Evolutionary conservation across 2,329 filamentous ascomycete species (phyloP).

Genomic region (Blastomyces parvus): DNA sequence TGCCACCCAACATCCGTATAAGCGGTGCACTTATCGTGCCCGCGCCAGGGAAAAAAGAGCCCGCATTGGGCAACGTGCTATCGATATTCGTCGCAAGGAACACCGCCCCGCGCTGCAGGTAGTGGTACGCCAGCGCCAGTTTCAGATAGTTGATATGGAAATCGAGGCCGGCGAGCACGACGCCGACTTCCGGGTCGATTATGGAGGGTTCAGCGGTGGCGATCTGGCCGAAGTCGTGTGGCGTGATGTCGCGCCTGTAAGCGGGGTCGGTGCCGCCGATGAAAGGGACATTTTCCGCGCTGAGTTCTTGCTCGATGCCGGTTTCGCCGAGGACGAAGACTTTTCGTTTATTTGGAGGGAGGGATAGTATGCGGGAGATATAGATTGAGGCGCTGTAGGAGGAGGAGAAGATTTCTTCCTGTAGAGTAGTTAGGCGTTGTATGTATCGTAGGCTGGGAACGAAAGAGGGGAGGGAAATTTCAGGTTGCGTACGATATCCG

Average conservation of each 20-base stretch:
- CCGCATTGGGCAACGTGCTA: constrained; percentile 72
- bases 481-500: constrained; percentile 45
- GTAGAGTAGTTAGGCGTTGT: constrained; percentile 6
- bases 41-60: constrained; percentile 82
- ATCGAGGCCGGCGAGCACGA: constrained; percentile 83
- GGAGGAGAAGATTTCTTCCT: constrained; percentile 92
- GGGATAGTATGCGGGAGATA: constrained; percentile 81
- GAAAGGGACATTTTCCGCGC: constrained; percentile 65
- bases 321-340: constrained; percentile 89
- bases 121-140: constrained; percentile 72
- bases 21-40: constrained; percentile 73
- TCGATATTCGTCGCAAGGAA: constrained; percentile 94
- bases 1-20: constrained; percentile 55
- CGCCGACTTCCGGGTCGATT: constrained; percentile 78
- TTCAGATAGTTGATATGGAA: constrained; percentile 96
- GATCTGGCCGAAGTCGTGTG: constrained; percentile 69
- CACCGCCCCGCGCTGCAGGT: constrained; percentile 65
- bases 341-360: constrained; percentile 72
- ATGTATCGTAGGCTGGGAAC: not conserved
- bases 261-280: constrained; percentile 78
- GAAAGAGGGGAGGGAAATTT: not conserved
- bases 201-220: constrained; percentile 59
- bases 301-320: constrained; percentile 83
- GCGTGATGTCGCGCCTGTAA: constrained; percentile 66
- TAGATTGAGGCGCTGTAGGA: constrained; percentile 94